Percentiles rank a stretch among this genome's conserved stretches.
Conservation (phyloP, 768 basidiomycete genomes). For the Mycena vulgaris region DNA sequence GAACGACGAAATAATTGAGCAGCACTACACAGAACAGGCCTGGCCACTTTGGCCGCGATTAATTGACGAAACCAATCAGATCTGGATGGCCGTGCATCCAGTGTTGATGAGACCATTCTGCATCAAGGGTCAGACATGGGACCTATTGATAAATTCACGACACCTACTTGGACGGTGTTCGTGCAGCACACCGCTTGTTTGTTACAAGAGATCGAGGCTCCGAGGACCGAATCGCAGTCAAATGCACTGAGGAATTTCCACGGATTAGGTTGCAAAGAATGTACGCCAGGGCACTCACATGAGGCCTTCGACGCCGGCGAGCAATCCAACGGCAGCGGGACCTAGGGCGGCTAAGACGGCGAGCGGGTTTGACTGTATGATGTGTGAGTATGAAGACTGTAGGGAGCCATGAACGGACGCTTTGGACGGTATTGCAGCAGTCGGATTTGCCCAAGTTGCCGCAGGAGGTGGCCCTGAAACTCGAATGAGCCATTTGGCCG, state of each 20-base stretch:
- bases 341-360: no score
- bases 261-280: no score
- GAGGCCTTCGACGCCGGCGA: no score
- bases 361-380: no score
- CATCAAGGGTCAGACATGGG: not conserved
- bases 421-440: not conserved
- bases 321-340: no score
- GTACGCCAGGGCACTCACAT: no score
- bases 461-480: not conserved
- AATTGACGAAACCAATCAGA: no score
- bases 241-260: no score
- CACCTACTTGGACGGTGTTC: not conserved
- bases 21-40: no score
- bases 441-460: not conserved
- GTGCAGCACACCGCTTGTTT: not conserved
- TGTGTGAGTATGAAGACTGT: not conserved
- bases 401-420: not conserved
- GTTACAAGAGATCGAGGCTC: not conserved
- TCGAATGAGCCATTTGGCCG: not conserved
- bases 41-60: no score
- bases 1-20: no score
- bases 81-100: not conserved
- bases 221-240: not conserved
- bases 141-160: no score
- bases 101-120: not conserved